A percentile compares a stretch with the other conserved stretches of the same genome.
Conservation (phyloP, 768 basidiomycete genomes). For the Postia placenta region DNA sequence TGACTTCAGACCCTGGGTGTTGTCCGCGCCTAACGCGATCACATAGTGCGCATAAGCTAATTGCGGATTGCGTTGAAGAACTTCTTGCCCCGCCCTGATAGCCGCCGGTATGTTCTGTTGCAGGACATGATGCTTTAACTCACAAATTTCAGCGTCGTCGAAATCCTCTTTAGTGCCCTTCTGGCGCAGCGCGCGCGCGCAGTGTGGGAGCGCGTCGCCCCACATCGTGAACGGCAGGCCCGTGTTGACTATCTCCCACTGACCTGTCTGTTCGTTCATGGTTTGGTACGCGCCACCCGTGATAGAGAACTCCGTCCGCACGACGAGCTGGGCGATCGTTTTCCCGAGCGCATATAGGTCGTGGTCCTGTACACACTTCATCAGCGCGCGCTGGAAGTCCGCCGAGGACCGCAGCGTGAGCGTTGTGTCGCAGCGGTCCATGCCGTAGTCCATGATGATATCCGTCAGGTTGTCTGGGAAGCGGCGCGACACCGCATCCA, state of each 20-base stretch:
- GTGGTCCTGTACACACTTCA: slow-evolving; percentile 35
- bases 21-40: slow-evolving; percentile 42
- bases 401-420: slow-evolving; percentile 32
- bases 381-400: slow-evolving; percentile 48
- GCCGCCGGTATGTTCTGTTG: slow-evolving; percentile 41
- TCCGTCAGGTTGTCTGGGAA: slow-evolving; percentile 41
- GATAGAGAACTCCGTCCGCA: slow-evolving; percentile 52
- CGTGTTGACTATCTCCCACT: slow-evolving; percentile 28
- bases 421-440: slow-evolving; percentile 39
- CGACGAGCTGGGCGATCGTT: slow-evolving; percentile 39
- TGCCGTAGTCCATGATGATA: slow-evolving; percentile 44
- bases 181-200: slow-evolving; percentile 39
- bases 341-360: slow-evolving; percentile 46
- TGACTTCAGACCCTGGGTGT: slow-evolving; percentile 44
- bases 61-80: slow-evolving; percentile 45
- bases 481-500: slow-evolving; percentile 30
- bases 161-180: slow-evolving; percentile 32
- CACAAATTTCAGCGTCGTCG: slow-evolving; percentile 55
- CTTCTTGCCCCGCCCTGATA: slow-evolving; percentile 36
- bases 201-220: slow-evolving; percentile 49
- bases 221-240: slow-evolving; percentile 54
- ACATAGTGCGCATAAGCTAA: slow-evolving; percentile 59
- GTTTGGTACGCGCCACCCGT: slow-evolving; percentile 44
- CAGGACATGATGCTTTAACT: slow-evolving; percentile 52
- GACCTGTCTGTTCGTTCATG: slow-evolving; percentile 34